These are phyloP conservation scores for Cornus controversa DNA, from an alignment of 148 eudicot species.

Conservation along the genomic window DNA sequence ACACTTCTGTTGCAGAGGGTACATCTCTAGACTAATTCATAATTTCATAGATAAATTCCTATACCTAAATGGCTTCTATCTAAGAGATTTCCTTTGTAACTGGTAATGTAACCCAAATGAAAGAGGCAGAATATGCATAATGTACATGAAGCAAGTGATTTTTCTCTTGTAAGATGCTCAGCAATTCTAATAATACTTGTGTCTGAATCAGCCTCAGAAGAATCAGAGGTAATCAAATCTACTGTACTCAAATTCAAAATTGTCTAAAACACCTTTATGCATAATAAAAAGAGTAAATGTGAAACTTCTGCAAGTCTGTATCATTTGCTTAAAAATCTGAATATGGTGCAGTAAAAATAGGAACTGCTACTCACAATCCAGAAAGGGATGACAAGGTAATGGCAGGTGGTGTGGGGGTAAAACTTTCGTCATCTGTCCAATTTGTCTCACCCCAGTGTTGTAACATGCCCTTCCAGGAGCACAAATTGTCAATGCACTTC, in stretches of 20 bases:
- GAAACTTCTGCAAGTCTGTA: not conserved
- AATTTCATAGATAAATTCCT: too few relatives aligned
- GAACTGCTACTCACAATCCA: constrained; percentile 4
- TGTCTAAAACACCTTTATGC: not conserved
- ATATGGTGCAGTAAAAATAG: not conserved
- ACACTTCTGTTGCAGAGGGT: too few relatives aligned
- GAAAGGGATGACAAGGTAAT: constrained; percentile 19
- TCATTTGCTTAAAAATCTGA: not conserved
- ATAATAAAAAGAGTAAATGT: not conserved
- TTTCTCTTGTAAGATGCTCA: not conserved
- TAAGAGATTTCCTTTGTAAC: not conserved
- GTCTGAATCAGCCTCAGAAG: not conserved
- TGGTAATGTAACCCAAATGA: too few relatives aligned
- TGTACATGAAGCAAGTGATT: not conserved
- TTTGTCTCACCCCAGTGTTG: constrained; percentile 83
- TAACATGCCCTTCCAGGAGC: constrained; percentile 80
- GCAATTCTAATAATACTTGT: not conserved
- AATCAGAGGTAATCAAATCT: not conserved
- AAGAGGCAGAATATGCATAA: too few relatives aligned
- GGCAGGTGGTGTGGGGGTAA: constrained; percentile 40
- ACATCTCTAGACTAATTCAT: too few relatives aligned
- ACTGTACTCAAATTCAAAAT: not conserved
- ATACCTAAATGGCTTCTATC: not conserved
- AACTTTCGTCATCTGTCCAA: constrained; percentile 42
- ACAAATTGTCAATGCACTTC: constrained; percentile 63